These are phyloP conservation scores for Podospora australis DNA, from an alignment of 495 filamentous ascomycete genomes.

Conservation along the genomic window DNA sequence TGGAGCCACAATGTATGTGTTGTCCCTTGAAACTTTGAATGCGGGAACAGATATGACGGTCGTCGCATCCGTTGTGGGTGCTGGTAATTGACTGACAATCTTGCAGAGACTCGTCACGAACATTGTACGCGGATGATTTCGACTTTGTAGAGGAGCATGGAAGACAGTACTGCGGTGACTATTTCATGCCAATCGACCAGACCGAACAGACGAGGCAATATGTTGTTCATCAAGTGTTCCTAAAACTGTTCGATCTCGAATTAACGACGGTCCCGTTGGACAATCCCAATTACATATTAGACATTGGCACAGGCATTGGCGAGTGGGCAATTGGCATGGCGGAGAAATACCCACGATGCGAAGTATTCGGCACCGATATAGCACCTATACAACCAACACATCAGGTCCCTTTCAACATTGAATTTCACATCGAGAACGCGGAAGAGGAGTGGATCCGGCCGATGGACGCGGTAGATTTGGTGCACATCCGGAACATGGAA, in stretches of 20 bases:
- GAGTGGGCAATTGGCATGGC: conserved; percentile 74
- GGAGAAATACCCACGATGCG: conserved; percentile 53
- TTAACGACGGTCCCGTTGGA: conserved; percentile 55
- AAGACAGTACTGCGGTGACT: conserved; percentile 60
- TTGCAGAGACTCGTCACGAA: conserved; percentile 48
- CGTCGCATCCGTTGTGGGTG: too few species aligned
- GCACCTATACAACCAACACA: conserved; percentile 49
- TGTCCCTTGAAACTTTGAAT: too few species aligned
- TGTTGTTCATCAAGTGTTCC: conserved; percentile 59
- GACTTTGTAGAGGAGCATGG: conserved; percentile 56
- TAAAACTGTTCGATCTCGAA: conserved; percentile 52
- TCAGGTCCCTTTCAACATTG: conserved; percentile 56
- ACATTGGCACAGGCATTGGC: conserved; percentile 62
- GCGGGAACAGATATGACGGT: too few species aligned
- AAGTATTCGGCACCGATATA: conserved; percentile 65
- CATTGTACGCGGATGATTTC: conserved; percentile 50
- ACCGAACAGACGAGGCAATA: conserved; percentile 64
- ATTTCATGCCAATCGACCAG: conserved; percentile 74
- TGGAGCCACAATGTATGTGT: neutral
- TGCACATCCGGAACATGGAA: conserved; percentile 57
- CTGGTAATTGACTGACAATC: neutral
- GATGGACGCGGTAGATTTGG: conserved; percentile 54
- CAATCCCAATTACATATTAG: conserved; percentile 52
- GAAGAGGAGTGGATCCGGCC: conserved; percentile 52
- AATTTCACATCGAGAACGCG: conserved; percentile 66